Evolutionary conservation across 2,329 filamentous ascomycete species (phyloP), one percentile per base, ranked within the genome.

Genomic region (Tolypocladium sp.): DNA sequence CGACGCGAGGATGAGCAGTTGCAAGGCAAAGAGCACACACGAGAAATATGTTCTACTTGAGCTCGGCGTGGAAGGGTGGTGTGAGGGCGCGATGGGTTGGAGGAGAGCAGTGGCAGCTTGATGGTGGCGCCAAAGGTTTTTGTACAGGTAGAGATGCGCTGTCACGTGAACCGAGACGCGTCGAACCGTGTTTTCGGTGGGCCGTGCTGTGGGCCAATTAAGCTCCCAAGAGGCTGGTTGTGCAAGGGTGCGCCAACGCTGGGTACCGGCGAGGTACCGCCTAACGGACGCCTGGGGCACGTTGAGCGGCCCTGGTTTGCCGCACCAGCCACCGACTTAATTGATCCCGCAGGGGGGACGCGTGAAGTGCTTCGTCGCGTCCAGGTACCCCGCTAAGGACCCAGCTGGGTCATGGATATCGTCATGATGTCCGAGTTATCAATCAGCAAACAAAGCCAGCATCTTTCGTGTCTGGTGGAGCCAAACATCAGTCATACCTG

Each of bases 161-260:
- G 65, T 76, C 74, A 76, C 74, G 74, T 76, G 73, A 60, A 60
- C 53, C 41, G 40, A 38, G 65, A 72, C 72, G 72, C 72, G 72
- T 73, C 68, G 63, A 66, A 63, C 63, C 66, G 69, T 69, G 68
- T 68, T 65, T 64, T 65, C 38, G 60, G 58, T 64, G 63, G 60
- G 56, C 49, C 54, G 38, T 40, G 57, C 27, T 38, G 62, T 63
- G 63, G 64, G 58, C 62, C 69, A 67, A 64, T 67, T 66, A 65
- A 65, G 60, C 62, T 61, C 62, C 49, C 57, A 30, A 49, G 59
- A 57, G 59, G 59, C 56, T 61, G 55, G 61, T 44, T 38, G 52
- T 41, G 25, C 49, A 51, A 40, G 55, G 58, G n/a, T 49, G 44
- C 17, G 46, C 27, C 46, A 35, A 4, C 27, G 25, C 3, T 33